Percentiles rank a stretch among this genome's conserved stretches.
These are phyloP conservation scores for Clavulina sp. DNA, from an alignment of 768 basidiomycete genomes.

Conservation along the genomic window DNA sequence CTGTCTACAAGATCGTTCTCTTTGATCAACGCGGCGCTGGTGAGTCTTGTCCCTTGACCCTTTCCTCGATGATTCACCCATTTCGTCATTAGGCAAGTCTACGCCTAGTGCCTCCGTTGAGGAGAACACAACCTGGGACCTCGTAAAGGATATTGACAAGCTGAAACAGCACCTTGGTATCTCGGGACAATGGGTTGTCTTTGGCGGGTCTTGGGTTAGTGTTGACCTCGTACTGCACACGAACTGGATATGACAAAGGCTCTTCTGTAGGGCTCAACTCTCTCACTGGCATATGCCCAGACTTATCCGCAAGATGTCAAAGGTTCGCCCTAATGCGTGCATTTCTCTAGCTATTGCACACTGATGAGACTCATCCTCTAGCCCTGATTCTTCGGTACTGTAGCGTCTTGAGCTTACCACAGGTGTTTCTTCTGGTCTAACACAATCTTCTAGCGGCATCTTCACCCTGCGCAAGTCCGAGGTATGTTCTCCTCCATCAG, in stretches of 20 bases:
- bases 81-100: conserved; percentile 4
- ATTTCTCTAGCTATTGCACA: conserved; percentile 20
- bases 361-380: conserved; percentile 67
- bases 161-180: conserved; percentile 57
- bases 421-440: background rate
- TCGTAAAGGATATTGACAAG: conserved; percentile 78
- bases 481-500: background rate
- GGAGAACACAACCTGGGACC: conserved; percentile 88
- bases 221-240: background rate
- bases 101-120: conserved; percentile 42
- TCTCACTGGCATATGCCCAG: conserved; percentile 75
- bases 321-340: background rate
- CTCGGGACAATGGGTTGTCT: conserved; percentile 86
- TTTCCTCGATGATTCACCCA: background rate
- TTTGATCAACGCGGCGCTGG: conserved; percentile 86
- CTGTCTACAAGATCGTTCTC: conserved; percentile 63
- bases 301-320: conserved; percentile 15
- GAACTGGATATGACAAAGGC: conserved; percentile 13
- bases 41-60: conserved; percentile 28
- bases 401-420: background rate
- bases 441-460: conserved; percentile 33
- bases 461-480: conserved; percentile 72
- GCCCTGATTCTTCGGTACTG: conserved; percentile 42
- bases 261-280: conserved; percentile 49
- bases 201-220: conserved; percentile 81